Base-by-base conservation (phyloP, 2,329 filamentous ascomycete species). In the Aureobasidium sp. region DNA sequence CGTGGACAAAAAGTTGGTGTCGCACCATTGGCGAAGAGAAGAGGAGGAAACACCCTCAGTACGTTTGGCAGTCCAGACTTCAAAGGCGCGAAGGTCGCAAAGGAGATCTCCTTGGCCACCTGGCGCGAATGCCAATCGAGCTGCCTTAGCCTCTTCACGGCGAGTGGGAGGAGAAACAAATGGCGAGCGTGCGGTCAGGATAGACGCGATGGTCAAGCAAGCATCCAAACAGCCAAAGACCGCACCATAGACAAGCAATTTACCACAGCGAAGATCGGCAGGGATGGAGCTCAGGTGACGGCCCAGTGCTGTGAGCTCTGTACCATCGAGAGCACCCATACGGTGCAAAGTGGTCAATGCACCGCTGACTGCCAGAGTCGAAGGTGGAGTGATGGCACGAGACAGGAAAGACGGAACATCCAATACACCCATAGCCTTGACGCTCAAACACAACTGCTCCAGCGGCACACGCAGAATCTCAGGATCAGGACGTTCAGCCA, bases 201-300 rank as follows among this genome's bases (percentile, higher is more conserved):
- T 94, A 9, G 92, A 88, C 1, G 94, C 90, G 65, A 97, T 92
- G 2, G 89, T 91, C 61, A 97, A 82, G 67, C 88, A 91, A 58
- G 93, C 86, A 69, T 96, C 91, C 7, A 97, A 82, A 70, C 93
- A 97, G 37, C 90, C 90, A 70, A 99, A 97, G 63, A 95, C 91
- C 17, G 91, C 88, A 6, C 94, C 94, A 70, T 95, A 96, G 3
- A 99, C 90, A 82, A 99, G 91, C 37, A 99, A 82, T 75, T 99
- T 99, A 50, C 90, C 91, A 72, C 91, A 95, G 32, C 93, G 86
- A 52, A 99, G 81, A 71, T 99, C 94, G 0, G 93, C 90, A 1
- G 94, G 94, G 56, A 99, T 91, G 85, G 95, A 90, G 20, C 92
- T 89, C n/a, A 99, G 80, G 76, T 97, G 94, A 59, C 89, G 87